Conservation (phyloP, 2,329 filamentous ascomycete genomes). For the Byssochlamys sp. region DNA sequence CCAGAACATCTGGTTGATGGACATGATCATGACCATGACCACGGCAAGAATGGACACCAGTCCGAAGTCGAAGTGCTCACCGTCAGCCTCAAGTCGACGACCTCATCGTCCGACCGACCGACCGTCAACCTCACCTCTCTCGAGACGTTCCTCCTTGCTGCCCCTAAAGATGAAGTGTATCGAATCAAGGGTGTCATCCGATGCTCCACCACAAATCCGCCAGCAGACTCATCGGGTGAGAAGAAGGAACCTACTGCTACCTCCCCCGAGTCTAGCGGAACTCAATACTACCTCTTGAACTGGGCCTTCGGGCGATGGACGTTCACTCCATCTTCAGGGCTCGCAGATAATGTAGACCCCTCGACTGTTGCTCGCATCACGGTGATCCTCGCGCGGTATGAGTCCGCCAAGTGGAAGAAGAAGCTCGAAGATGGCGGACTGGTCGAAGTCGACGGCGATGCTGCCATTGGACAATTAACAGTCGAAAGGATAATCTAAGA, state of each 20-base stretch:
- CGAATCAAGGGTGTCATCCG: conserved; percentile 71
- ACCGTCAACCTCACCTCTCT: conserved; percentile 53
- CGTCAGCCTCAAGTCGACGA: conserved; percentile 52
- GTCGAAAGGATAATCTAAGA: conserved; percentile 27
- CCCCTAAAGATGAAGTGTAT: conserved; percentile 89
- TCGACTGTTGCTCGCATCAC: conserved; percentile 33
- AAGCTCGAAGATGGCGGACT: conserved; percentile 34
- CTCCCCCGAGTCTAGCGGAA: conserved; percentile 6
- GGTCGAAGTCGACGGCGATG: conserved; percentile 17
- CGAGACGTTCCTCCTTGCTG: conserved; percentile 55
- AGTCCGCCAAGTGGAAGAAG: conserved; percentile 41
- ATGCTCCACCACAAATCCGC: conserved; percentile 29
- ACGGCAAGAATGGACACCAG: conserved; percentile 54
- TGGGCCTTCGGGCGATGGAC: conserved; percentile 98
- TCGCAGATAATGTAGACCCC: conserved; percentile 21
- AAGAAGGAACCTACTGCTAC: conserved; percentile 24
- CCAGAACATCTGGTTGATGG: conserved; percentile 18
- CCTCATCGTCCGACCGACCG: conserved; percentile 25
- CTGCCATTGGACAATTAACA: conserved; percentile 15
- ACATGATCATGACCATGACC: conserved; percentile 26
- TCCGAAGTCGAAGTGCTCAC: conserved; percentile 85
- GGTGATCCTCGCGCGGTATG: conserved; percentile 38
- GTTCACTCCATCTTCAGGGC: conserved; percentile 54
- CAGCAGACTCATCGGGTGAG: conserved; percentile 40
- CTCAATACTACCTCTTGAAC: conserved; percentile 73